Conservation (phyloP, 73 alveolate genomes). For the Tetrahymena elliotti region DNA sequence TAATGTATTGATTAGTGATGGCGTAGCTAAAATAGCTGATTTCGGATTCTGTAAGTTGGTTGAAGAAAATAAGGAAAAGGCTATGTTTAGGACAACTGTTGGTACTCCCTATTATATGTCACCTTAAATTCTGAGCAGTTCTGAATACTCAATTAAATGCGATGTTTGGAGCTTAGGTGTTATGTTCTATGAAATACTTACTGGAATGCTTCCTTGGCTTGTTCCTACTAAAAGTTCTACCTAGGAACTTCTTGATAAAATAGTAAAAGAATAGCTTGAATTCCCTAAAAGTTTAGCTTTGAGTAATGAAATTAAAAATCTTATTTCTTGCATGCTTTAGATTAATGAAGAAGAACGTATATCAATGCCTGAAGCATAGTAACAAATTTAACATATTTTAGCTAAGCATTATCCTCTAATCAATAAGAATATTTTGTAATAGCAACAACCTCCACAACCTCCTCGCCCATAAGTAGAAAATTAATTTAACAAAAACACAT, state of each 20-base stretch:
- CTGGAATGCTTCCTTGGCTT: conserved; percentile 34
- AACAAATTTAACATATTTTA: not conserved
- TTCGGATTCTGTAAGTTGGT: conserved; percentile 20
- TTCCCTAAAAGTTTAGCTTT: not conserved
- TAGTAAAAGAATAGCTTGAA: not conserved
- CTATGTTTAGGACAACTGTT: not conserved
- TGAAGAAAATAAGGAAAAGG: not conserved
- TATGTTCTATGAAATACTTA: conserved; percentile 20
- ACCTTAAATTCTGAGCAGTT: conserved; percentile 18
- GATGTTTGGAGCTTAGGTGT: conserved; percentile 45
- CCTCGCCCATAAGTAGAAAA: not conserved
- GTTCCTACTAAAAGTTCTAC: not conserved
- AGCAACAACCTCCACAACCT: not conserved
- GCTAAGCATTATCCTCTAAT: not conserved
- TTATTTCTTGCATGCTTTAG: not conserved
- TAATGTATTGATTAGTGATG: not conserved
- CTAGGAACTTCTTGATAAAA: not conserved
- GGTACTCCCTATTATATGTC: conserved; percentile 44
- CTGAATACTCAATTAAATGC: conserved; percentile 28
- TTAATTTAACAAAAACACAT: too few species aligned
- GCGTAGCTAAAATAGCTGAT: conserved; percentile 19
- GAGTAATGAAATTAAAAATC: not conserved
- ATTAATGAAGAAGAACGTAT: not conserved
- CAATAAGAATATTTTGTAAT: not conserved
- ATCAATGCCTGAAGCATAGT: not conserved